Evolutionary conservation across 768 basidiomycete species (phyloP).

Genomic region (Porphyrellus cyaneotinctus): DNA sequence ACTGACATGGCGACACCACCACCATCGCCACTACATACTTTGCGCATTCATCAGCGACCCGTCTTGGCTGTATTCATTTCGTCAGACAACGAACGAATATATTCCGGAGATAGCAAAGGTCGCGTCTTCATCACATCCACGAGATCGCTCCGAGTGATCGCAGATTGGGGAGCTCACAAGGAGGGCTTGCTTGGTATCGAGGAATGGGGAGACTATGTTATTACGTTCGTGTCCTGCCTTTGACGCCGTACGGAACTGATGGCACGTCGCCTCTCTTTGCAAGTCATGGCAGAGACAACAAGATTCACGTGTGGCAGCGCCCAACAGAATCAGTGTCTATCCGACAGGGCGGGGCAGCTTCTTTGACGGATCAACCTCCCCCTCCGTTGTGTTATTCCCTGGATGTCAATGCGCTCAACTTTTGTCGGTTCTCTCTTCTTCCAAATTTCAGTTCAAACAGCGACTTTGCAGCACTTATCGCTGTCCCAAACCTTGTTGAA

Average conservation of each 20-base stretch:
- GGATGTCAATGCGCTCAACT: constrained; percentile 92
- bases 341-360: constrained; percentile 53
- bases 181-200: constrained; percentile 74
- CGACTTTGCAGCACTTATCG: constrained; percentile 50
- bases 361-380: constrained; percentile 42
- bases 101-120: constrained; percentile 83
- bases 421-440: constrained; percentile 82
- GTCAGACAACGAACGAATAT: constrained; percentile 70
- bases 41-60: constrained; percentile 68
- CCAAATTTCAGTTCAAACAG: constrained; percentile 14
- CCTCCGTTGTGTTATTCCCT: constrained; percentile 63
- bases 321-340: constrained; percentile 46
- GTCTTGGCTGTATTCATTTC: constrained; percentile 63
- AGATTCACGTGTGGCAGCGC: constrained; percentile 69
- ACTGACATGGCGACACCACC: constrained; percentile 33
- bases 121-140: constrained; percentile 76
- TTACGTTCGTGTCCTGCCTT: constrained; percentile 62
- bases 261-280: not conserved
- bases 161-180: constrained; percentile 75
- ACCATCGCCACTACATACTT: constrained; percentile 65
- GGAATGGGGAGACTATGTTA: constrained; percentile 61
- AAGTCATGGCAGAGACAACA: constrained; percentile 82
- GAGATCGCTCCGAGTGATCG: constrained; percentile 64
- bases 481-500: constrained; percentile 85
- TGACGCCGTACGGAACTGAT: not conserved